Evolutionary conservation across 2,329 filamentous ascomycete genomes (phyloP), one percentile per base, ranked within the genome.

Genomic region (Stagonosporopsis cucurbitacearum): DNA sequence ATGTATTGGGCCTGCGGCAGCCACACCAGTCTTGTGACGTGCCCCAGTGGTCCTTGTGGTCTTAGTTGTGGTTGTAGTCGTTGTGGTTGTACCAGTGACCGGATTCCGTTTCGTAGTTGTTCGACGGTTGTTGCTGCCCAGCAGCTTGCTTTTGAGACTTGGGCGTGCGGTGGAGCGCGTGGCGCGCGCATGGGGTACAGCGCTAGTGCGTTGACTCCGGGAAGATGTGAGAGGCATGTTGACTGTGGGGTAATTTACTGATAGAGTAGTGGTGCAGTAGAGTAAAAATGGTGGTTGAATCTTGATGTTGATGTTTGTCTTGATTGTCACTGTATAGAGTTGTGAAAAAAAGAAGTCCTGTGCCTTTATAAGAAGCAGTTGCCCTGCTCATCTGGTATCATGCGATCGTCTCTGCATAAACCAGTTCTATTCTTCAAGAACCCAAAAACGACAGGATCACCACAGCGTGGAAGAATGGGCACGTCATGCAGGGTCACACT

Each of bases 101-200:
- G 63, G 60, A 63, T 67, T 77, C 59, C 77, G 80, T 6, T 77
- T 79, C 22, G 58, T 60, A 63, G 67, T 77, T 11, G 61, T 54
- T 25, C 59, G 60, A n/a, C 74, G 75, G 23, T 75, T 74, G 43
- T 71, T 71, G 37, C 67, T 71, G 43, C 79, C 80, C 11, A 81
- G 76, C 13, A 86, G 79, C 50, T 83, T 80, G 48, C 80, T 81
- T 77, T 85, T 81, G 42, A 87, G 75, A 32, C 79, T 80, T 17
- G 83, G 82, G 60, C 75, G 78, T 36, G 76, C 70, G 40, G 77
- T 54, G 15, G 63, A 77, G 58, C 75, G 75, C 20, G 69, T 69
- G 19, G 71, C 70, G 30, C 70, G 63, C 30, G 67, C 59, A 56
- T 60, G 68, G 53, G 67, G 64, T 56, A 62, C 58, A 53, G 55